Evolutionary conservation across 2,329 filamentous ascomycete genomes (phyloP).

Genomic region (Mycosphaerelloides madeirae): DNA sequence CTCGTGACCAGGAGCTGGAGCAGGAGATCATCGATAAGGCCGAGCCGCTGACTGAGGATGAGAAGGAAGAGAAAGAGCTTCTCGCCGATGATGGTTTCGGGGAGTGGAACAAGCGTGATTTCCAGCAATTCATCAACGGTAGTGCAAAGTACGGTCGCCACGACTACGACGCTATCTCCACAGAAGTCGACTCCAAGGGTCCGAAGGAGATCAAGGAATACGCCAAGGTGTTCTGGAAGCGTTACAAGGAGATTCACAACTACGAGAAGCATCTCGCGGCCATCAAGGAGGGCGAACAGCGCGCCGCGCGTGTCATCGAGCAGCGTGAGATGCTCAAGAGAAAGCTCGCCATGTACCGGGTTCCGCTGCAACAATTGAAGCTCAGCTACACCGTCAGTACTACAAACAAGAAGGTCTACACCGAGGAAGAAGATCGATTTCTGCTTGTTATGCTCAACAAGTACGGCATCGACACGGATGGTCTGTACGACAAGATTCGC

Average conservation of each 20-base stretch:
- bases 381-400: conserved; percentile 99
- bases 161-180: conserved; percentile 78
- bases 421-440: conserved; percentile 95
- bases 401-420: conserved; percentile 99
- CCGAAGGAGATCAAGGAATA: conserved; percentile 82
- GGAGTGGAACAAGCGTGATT: conserved; percentile 95
- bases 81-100: conserved; percentile 82
- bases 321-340: conserved; percentile 89
- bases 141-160: conserved; percentile 86
- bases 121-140: conserved; percentile 96
- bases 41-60: conserved; percentile 79
- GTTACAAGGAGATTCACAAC: conserved; percentile 84
- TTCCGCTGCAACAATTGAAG: conserved; percentile 94
- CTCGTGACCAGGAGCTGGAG: conserved; percentile 79
- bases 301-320: conserved; percentile 80
- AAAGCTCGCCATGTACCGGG: conserved; percentile 96
- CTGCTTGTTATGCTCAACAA: conserved; percentile 88
- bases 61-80: conserved; percentile 77
- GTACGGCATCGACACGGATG: conserved; percentile 85
- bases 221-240: conserved; percentile 93
- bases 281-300: conserved; percentile 90
- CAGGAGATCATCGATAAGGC: conserved; percentile 93
- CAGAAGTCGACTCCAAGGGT: conserved; percentile 87
- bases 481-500: conserved; percentile 88
- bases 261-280: conserved; percentile 83